These are phyloP conservation scores for Phytophthora nicotianae DNA, from an alignment of 352 stramenopile genomes.

Conservation along the genomic window DNA sequence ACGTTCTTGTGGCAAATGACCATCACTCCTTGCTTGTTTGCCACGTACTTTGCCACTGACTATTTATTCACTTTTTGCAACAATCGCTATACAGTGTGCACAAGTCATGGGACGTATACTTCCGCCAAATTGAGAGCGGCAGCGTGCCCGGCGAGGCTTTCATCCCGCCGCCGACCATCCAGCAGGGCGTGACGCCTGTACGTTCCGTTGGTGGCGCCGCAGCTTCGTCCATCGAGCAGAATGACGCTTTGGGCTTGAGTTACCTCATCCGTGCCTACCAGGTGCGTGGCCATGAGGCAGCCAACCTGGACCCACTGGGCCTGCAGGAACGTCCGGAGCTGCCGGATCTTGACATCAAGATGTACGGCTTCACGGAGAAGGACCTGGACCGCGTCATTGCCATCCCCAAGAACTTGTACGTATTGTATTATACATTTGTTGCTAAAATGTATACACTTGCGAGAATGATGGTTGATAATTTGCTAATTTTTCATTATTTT, in stretches of 20 bases:
- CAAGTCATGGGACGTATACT: constrained; percentile 90
- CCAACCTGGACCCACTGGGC: constrained; percentile 97
- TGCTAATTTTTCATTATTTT: constrained; percentile 10
- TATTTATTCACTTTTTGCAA: constrained; percentile 3
- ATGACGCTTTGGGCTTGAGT: constrained; percentile 91
- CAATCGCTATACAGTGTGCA: constrained; percentile 58
- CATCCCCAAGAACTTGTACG: constrained; percentile 89
- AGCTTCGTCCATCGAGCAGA: constrained; percentile 51
- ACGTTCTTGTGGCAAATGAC: constrained; percentile 12
- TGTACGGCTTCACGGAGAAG: constrained; percentile 92
- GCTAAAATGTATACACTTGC: constrained; percentile 10
- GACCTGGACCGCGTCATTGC: constrained; percentile 91
- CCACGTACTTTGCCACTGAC: constrained; percentile 1
- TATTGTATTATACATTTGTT: constrained; percentile 13
- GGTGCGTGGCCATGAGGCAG: constrained; percentile 95
- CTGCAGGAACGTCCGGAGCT: constrained; percentile 73
- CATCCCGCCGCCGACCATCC: constrained; percentile 81
- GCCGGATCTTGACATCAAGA: constrained; percentile 90
- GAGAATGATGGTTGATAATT: background rate
- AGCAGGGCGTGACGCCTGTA: constrained; percentile 73
- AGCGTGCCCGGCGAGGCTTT: constrained; percentile 82
- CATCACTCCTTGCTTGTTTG: constrained; percentile 4
- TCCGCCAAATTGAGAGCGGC: constrained; percentile 80
- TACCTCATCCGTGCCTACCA: constrained; percentile 99
- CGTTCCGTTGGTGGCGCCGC: constrained; percentile 44